These are phyloP conservation scores for Flaveria bidentis DNA, from an alignment of 129 eudicot species.

Conservation along the genomic window DNA sequence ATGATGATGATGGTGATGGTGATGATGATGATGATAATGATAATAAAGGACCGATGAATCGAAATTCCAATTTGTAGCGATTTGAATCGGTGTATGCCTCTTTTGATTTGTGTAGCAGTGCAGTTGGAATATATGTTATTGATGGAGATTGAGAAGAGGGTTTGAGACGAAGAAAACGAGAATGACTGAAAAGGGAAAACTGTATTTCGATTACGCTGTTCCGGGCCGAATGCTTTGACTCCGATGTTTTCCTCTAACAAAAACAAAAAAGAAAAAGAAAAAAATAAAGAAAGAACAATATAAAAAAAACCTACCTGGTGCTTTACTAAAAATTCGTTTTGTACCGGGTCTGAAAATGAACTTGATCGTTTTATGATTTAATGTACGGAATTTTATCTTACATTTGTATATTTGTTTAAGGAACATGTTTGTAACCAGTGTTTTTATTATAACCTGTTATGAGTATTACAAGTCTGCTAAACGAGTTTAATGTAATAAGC, in stretches of 20 bases:
- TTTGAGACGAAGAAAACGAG: constrained; percentile 45
- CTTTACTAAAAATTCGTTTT: too few relatives aligned
- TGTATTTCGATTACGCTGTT: constrained; percentile 22
- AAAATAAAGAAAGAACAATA: too few relatives aligned
- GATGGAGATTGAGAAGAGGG: constrained; percentile 29
- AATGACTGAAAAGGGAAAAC: constrained; percentile 27
- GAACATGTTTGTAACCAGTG: too few relatives aligned
- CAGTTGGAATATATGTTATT: constrained; percentile 22
- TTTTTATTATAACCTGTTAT: too few relatives aligned
- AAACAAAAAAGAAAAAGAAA: too few relatives aligned
- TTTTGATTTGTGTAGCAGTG: constrained; percentile 24
- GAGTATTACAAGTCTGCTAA: too few relatives aligned
- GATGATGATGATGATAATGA: neutral
- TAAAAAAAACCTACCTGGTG: too few relatives aligned
- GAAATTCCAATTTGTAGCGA: neutral
- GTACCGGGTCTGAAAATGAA: too few relatives aligned
- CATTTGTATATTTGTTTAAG: too few relatives aligned
- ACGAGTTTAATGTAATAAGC: too few relatives aligned
- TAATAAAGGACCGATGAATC: neutral
- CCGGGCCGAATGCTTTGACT: constrained; percentile 25
- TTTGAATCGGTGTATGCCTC: neutral
- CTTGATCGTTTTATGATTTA: too few relatives aligned
- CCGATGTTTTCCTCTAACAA: neutral
- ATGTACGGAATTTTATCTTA: too few relatives aligned
- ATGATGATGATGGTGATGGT: neutral